These are phyloP conservation scores for Mortierella alpina DNA, from an alignment of 192 early-diverging fungal species.

Conservation along the genomic window DNA sequence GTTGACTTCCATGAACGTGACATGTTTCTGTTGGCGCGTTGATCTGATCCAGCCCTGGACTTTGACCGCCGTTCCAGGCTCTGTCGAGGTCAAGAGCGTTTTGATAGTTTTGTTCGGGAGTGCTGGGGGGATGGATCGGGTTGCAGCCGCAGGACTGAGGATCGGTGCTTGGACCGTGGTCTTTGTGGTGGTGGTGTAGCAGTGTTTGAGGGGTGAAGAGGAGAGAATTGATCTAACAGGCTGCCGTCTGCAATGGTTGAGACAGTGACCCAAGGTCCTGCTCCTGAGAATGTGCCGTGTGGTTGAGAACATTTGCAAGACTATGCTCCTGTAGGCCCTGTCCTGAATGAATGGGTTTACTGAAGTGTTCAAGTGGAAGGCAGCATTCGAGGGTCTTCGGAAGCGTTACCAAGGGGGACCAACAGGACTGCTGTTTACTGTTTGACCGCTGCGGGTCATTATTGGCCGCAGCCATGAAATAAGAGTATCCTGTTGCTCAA, in stretches of 20 bases:
- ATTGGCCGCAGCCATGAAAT: neutral
- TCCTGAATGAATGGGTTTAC: neutral
- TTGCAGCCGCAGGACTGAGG: neutral
- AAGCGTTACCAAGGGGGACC: neutral
- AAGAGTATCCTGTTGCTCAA: neutral
- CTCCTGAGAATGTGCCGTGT: conserved; percentile 4
- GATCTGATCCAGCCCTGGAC: conserved; percentile 88
- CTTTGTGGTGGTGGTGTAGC: neutral
- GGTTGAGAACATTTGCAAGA: neutral
- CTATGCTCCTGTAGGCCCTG: too few relatives aligned
- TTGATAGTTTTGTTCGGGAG: conserved; percentile 52
- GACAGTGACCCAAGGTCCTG: neutral
- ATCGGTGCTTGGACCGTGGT: neutral
- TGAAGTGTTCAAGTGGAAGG: neutral
- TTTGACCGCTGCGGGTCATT: neutral
- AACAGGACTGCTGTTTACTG: conserved; percentile 3
- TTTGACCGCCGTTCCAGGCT: conserved; percentile 52
- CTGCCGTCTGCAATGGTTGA: neutral
- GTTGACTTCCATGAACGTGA: conserved; percentile 80
- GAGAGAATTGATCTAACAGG: neutral
- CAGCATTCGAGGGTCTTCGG: too few relatives aligned
- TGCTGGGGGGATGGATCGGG: conserved; percentile 32
- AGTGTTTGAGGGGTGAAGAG: neutral
- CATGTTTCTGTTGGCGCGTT: conserved; percentile 80
- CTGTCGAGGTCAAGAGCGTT: conserved; percentile 33